Conservation (phyloP, 2,329 filamentous ascomycete species). For the Neofusicoccum umdonicola region DNA sequence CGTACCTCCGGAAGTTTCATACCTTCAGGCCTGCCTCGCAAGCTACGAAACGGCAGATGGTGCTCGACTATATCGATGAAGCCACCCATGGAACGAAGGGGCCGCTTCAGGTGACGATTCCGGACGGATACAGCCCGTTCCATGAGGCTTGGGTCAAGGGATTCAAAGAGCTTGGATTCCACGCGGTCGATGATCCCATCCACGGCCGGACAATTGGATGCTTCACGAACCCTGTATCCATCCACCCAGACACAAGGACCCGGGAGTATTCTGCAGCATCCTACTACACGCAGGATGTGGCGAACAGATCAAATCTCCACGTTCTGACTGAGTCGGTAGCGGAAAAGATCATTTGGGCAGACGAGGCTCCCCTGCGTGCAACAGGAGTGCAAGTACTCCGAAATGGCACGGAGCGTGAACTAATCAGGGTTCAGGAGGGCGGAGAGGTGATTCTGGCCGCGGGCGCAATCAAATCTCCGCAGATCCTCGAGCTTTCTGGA, state of each 20-base stretch:
- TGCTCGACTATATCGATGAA: conserved; percentile 15
- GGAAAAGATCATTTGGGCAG: conserved; percentile 18
- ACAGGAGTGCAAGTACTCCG: conserved; percentile 11
- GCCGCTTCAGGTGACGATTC: conserved; percentile 19
- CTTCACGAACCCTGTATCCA: conserved; percentile 16
- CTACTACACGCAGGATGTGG: conserved; percentile 17
- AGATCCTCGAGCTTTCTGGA: conserved; percentile 21
- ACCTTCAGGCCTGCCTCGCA: conserved; percentile 21
- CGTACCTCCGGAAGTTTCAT: conserved; percentile 29
- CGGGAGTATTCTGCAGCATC: conserved; percentile 19
- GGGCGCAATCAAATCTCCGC: conserved; percentile 25
- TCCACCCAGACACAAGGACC: conserved; percentile 17
- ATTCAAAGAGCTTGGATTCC: conserved; percentile 20
- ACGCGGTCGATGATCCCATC: conserved; percentile 18
- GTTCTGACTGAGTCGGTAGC: conserved; percentile 1
- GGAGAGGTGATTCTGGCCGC: conserved; percentile 30
- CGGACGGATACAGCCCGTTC: background rate
- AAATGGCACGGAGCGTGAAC: background rate
- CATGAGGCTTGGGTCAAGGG: conserved; percentile 22
- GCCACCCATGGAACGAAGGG: conserved; percentile 20
- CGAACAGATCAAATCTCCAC: conserved; percentile 15
- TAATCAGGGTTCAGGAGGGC: conserved; percentile 24
- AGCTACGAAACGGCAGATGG: conserved; percentile 14
- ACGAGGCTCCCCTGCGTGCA: background rate
- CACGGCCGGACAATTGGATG: conserved; percentile 17